Evolutionary conservation across 2,329 filamentous ascomycete genomes (phyloP), one percentile per base, ranked within the genome.

Genomic region (Neonectria neomacrospora): DNA sequence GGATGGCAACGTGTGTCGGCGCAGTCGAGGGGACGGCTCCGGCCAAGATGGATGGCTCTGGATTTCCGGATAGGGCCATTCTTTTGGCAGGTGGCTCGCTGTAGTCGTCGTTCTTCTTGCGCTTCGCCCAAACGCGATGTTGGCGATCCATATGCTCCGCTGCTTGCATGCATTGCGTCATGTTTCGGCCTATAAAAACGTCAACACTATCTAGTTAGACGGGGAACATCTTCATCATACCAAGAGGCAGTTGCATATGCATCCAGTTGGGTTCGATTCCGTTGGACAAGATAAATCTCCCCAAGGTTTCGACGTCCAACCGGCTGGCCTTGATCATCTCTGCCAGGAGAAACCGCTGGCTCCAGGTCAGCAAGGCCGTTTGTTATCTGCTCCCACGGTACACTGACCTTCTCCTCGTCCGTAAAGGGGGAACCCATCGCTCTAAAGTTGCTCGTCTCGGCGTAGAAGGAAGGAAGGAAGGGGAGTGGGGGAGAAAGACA

Each of bases 281-380:
- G 61, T 81, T 75, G 41, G 71, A 65, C 64, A 72, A 81, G 67
- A 88, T 78, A 64, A 88, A 86, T 12, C 77, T 76, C 20, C 82
- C 80, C 30, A 88, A 74, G 18, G 73, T 74, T 11, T 77, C 73
- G 23, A 86, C 72, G 59, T 85, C 81, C 62, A 87, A 75, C 30
- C 79, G 75, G 76, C 85, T 88, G 63, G 80, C 80, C 70, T 87
- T 88, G 75, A 88, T 83, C 69, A 87, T 84, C 75, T 88, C 86
- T 60, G 81, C 83, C 59, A 88, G 80, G 64, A 88, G 77, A 71
- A 86, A 86, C 66, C 85, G 84, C 86, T 88, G 70, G n/a, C 51
- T 61, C 51, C 7, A 9, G 20, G 52, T 66, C 50, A 65, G 65
- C 45, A 61, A 12, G 14, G 11, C 28, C 26, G n/a, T 63, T 22